Conservation (phyloP, 768 basidiomycete species). For the Xerocomellus amylosporus region DNA sequence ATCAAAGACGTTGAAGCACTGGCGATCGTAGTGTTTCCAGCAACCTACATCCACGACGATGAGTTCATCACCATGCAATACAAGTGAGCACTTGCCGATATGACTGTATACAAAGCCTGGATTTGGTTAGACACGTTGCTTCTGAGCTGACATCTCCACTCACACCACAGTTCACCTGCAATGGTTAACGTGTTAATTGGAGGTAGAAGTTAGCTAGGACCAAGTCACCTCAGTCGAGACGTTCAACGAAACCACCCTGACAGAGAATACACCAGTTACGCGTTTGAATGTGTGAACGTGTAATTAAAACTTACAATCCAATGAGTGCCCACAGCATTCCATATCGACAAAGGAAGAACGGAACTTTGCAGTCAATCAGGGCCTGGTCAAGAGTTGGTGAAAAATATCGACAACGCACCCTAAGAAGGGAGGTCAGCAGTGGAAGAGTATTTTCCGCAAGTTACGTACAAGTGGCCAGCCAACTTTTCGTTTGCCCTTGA, state of each 20-base stretch:
- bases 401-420: slow-evolving; percentile 11
- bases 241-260: slow-evolving; percentile 57
- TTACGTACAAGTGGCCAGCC: slow-evolving; percentile 66
- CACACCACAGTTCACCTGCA: slow-evolving; percentile 58
- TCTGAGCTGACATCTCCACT: slow-evolving; percentile 19
- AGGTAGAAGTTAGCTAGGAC: not conserved
- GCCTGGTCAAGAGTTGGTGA: not conserved
- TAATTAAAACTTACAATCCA: slow-evolving; percentile 46
- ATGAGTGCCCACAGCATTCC: slow-evolving; percentile 65
- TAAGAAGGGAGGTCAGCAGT: slow-evolving; percentile 10
- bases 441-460: not conserved
- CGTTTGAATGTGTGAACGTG: not conserved
- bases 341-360: slow-evolving; percentile 71
- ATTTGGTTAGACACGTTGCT: slow-evolving; percentile 2
- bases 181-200: not conserved
- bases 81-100: slow-evolving; percentile 45
- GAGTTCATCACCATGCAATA: not conserved
- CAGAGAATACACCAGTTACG: not conserved
- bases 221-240: slow-evolving; percentile 35
- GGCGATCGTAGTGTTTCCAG: slow-evolving; percentile 27
- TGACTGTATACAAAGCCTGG: slow-evolving; percentile 67
- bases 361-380: slow-evolving; percentile 37
- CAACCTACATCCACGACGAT: slow-evolving; percentile 15
- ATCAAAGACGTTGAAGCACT: slow-evolving; percentile 53
- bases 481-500: slow-evolving; percentile 55